Percentiles rank a stretch among this genome's conserved stretches.
phyloP scores from a whole-genome alignment of 192 early-diverging fungal genomes.

The Chytriomyces confervae region DNA sequence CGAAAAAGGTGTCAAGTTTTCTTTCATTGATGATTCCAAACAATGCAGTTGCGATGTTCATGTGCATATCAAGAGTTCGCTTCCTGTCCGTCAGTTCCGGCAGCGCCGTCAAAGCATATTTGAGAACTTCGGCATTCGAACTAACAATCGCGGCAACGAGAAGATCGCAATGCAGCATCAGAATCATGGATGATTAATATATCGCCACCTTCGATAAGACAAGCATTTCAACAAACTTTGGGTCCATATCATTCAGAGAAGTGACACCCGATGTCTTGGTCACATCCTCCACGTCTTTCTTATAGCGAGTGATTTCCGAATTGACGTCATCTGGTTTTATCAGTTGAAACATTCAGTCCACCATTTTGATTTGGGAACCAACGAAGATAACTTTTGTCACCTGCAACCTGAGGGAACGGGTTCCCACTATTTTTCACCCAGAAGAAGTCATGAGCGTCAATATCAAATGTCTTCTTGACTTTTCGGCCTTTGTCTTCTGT shows the following conservation, averaged over 20 bases:
- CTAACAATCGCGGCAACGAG: constrained; percentile 41
- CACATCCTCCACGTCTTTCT: constrained; percentile 92
- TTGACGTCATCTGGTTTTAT: constrained; percentile 78
- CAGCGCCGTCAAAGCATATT: constrained; percentile 88
- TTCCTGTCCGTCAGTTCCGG: constrained; percentile 96
- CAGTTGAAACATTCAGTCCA: background rate
- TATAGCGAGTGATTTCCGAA: constrained; percentile 90
- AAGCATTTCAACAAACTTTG: constrained; percentile 43
- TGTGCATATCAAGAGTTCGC: constrained; percentile 95
- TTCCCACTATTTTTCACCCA: constrained; percentile 90
- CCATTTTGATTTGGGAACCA: background rate
- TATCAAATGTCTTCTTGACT: constrained; percentile 80
- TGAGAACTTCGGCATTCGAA: constrained; percentile 84
- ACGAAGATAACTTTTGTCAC: constrained; percentile 29
- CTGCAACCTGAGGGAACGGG: constrained; percentile 97
- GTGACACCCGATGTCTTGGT: constrained; percentile 83
- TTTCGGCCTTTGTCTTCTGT: constrained; percentile 64
- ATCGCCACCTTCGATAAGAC: background rate
- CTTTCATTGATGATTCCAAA: constrained; percentile 89
- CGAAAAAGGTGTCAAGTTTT: constrained; percentile 92
- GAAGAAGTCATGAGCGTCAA: constrained; percentile 89
- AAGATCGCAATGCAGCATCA: background rate
- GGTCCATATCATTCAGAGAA: constrained; percentile 79
- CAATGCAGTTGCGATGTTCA: constrained; percentile 93
- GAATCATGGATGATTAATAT: constrained; percentile 7